A percentile compares a stretch with the other conserved stretches of the same genome.
These are phyloP conservation scores for Cudoniella acicularis DNA, from an alignment of 495 filamentous ascomycete genomes.

Conservation along the genomic window DNA sequence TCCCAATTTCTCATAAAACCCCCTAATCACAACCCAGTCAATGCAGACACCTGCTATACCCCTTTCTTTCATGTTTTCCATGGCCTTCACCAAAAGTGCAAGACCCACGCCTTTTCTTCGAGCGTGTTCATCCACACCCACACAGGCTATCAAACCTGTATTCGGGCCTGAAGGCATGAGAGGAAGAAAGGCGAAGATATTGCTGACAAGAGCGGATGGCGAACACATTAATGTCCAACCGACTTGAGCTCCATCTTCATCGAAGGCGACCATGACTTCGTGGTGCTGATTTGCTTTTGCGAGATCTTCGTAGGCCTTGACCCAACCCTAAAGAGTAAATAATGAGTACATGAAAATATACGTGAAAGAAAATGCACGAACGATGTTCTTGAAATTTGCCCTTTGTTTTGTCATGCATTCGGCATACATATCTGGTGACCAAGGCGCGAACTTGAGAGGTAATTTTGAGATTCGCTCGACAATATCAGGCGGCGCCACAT, in stretches of 20 bases:
- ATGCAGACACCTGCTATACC: conserved; percentile 47
- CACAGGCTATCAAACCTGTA: conserved; percentile 47
- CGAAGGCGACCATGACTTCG: conserved; percentile 44
- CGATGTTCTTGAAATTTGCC: conserved; percentile 39
- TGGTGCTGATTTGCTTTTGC: conserved; percentile 37
- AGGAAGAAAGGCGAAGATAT: conserved; percentile 44
- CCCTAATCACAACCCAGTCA: conserved; percentile 47
- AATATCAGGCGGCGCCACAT: conserved; percentile 36
- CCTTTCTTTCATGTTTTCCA: conserved; percentile 45
- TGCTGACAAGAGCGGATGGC: conserved; percentile 30
- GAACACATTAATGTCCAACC: conserved; percentile 50
- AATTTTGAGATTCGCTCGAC: conserved; percentile 30
- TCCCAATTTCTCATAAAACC: conserved; percentile 48
- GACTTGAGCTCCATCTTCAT: conserved; percentile 37
- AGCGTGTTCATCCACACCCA: conserved; percentile 41
- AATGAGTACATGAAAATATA: not conserved
- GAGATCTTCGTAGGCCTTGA: conserved; percentile 40
- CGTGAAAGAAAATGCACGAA: conserved; percentile 20
- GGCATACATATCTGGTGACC: conserved; percentile 36
- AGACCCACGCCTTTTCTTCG: conserved; percentile 43
- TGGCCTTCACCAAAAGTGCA: conserved; percentile 43
- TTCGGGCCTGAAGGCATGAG: conserved; percentile 35
- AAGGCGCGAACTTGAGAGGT: conserved; percentile 37
- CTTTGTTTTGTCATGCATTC: conserved; percentile 43
- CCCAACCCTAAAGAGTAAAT: conserved; percentile 37